Evolutionary conservation across 768 basidiomycete species (phyloP), one percentile per base, ranked within the genome.

Genomic region (Collybia mongolica): DNA sequence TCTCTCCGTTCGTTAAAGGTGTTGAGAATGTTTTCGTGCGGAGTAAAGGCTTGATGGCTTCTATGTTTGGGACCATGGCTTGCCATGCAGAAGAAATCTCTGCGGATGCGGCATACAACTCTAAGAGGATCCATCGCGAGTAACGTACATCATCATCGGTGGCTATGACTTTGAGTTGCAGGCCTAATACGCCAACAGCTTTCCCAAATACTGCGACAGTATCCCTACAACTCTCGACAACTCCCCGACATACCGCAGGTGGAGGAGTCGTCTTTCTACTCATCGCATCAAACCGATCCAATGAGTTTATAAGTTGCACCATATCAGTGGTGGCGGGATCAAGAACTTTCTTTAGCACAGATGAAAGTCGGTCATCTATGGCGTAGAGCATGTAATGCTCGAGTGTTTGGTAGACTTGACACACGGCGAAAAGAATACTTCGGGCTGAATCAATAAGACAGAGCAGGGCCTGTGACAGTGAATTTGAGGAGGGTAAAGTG

Each of bases 61-160:
- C 83, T 3, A 91, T 70, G 22, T 91, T 80, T 12, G 87, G 86
- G 14, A 76, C 71, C 69, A 96, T 84, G 14, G 75, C 69, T 61
- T 80, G 80, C 97, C 97, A 99, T 4, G 93, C 86, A 54, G 77
- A 75, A 1, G 88, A 83, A 39, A 98, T 83, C 66, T 99, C 97
- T 5, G 88, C 90, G 59, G 86, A 83, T 12, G 93, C 88, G 7
- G 93, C 94, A 60, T 93, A 94, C 29, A 98, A 75, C 67, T 91
- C 86, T 49, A 97, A 69, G 26, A 96, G 69, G 63, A 98, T 82
- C 59, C 90, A 90, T 28, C 95, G 76, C 44, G 92, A 82, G 67
- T 90, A 95, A 15, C 95, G 82, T n/a, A 85, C 79, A 66, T 97
- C 93, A 51, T 91, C 89, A 35, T 79, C 74, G 18, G 79, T 76